These are phyloP conservation scores for Phyllosticta paracitricarpa DNA, from an alignment of 2,329 filamentous ascomycete genomes.

Conservation along the genomic window DNA sequence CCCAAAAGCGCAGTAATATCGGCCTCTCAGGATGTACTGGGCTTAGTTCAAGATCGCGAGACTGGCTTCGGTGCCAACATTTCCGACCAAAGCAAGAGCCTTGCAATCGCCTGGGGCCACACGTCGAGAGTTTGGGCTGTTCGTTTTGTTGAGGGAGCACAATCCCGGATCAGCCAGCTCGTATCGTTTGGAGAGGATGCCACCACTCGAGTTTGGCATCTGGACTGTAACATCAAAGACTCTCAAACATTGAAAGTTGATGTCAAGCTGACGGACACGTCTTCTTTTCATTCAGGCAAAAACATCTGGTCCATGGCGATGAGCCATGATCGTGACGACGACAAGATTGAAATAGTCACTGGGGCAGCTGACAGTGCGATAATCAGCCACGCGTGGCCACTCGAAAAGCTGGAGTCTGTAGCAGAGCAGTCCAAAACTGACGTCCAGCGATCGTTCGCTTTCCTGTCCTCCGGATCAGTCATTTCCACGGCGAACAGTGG, in stretches of 20 bases:
- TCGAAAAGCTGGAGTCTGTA: not conserved
- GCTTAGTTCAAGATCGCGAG: slow-evolving; percentile 23
- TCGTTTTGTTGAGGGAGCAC: slow-evolving; percentile 44
- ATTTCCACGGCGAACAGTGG: slow-evolving; percentile 45
- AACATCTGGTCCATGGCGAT: slow-evolving; percentile 72
- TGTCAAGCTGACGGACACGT: slow-evolving; percentile 46
- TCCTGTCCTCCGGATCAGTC: slow-evolving; percentile 1
- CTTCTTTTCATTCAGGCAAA: slow-evolving; percentile 68
- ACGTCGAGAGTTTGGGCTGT: slow-evolving; percentile 83
- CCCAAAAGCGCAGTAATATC: slow-evolving; percentile 13
- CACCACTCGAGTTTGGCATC: slow-evolving; percentile 60
- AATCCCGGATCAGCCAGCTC: slow-evolving; percentile 27
- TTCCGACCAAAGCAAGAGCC: slow-evolving; percentile 24
- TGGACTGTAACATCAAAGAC: slow-evolving; percentile 12
- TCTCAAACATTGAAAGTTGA: slow-evolving; percentile 14
- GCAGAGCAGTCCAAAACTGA: slow-evolving; percentile 4
- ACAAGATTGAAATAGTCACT: slow-evolving; percentile 32
- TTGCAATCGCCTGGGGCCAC: slow-evolving; percentile 77
- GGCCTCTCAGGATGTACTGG: slow-evolving; percentile 20
- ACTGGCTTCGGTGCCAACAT: slow-evolving; percentile 35
- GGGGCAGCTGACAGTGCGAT: slow-evolving; percentile 77
- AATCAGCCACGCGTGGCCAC: slow-evolving; percentile 14
- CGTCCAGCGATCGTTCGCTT: slow-evolving; percentile 4
- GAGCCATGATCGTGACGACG: not conserved
- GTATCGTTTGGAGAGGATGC: slow-evolving; percentile 82